These are phyloP conservation scores for Nemania sp. DNA, from an alignment of 2,329 filamentous ascomycete genomes.

Conservation along the genomic window DNA sequence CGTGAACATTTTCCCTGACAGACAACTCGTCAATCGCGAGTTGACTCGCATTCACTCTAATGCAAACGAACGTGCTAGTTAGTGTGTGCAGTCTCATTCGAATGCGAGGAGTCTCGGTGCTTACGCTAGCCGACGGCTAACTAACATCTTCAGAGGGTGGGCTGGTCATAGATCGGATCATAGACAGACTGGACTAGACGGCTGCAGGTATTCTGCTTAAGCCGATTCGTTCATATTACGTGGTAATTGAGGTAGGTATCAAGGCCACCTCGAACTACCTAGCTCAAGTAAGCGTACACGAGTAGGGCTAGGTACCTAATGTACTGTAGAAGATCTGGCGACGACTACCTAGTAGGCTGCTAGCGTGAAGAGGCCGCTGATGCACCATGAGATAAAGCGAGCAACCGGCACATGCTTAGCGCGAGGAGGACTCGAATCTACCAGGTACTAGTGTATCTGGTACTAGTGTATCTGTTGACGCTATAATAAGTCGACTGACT, in stretches of 20 bases:
- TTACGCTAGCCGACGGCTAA: neutral
- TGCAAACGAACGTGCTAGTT: too few species aligned
- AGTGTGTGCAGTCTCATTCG: neutral
- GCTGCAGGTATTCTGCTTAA: neutral
- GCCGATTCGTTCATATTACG: neutral
- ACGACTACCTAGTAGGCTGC: too few species aligned
- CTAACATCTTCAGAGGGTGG: neutral
- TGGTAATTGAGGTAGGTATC: neutral
- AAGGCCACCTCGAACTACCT: neutral
- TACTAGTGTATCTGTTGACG: too few species aligned
- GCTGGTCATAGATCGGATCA: neutral
- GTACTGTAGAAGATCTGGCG: conserved; percentile 3
- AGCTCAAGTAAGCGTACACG: neutral
- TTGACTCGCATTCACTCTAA: neutral
- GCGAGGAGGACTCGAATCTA: too few species aligned
- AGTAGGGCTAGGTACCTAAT: too few species aligned
- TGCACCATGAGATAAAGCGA: neutral
- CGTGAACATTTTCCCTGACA: neutral
- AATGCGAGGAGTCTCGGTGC: neutral
- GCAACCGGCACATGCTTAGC: too few species aligned
- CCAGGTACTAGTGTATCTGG: too few species aligned
- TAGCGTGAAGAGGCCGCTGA: neutral
- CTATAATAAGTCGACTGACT: too few species aligned
- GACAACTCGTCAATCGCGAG: neutral
- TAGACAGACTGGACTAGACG: neutral